These are phyloP conservation scores for Eimeria nieschulzi DNA, from an alignment of 169 alveolate species.

Conservation along the genomic window DNA sequence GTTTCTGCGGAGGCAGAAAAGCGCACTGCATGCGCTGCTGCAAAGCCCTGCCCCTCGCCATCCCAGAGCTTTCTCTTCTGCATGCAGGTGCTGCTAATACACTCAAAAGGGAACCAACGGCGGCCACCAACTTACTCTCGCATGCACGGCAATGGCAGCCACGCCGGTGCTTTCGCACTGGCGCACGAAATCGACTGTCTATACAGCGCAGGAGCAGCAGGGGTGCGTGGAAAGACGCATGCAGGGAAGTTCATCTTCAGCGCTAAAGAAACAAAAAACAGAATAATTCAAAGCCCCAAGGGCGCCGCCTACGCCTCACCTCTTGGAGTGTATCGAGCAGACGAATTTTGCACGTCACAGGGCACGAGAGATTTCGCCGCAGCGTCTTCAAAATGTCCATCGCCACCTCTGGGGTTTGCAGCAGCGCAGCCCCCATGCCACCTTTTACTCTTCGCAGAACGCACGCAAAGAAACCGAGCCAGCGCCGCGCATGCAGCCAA, in stretches of 20 bases:
- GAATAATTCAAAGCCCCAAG: neutral
- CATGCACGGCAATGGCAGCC: slow-evolving; percentile 73
- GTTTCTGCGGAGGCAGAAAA: slow-evolving; percentile 55
- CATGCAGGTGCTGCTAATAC: neutral
- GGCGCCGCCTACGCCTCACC: slow-evolving; percentile 15
- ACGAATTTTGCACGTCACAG: slow-evolving; percentile 77
- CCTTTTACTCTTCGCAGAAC: slow-evolving; percentile 63
- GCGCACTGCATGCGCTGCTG: neutral
- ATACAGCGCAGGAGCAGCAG: slow-evolving; percentile 7
- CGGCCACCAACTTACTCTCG: slow-evolving; percentile 58
- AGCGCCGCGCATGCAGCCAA: neutral
- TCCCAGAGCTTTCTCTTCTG: neutral
- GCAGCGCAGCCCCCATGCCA: slow-evolving; percentile 79
- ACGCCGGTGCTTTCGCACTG: slow-evolving; percentile 70
- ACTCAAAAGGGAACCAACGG: neutral
- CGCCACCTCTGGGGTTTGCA: slow-evolving; percentile 72
- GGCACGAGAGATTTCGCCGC: slow-evolving; percentile 55
- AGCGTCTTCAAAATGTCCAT: slow-evolving; percentile 75
- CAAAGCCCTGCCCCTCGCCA: neutral
- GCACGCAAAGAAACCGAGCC: neutral
- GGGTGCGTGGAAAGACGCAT: neutral
- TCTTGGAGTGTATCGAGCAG: slow-evolving; percentile 65
- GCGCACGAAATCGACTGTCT: slow-evolving; percentile 75
- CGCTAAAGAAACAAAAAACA: too few species aligned
- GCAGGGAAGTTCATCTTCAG: neutral